Base-by-base conservation (phyloP, 129 eudicot genomes). In the Flaveria brownii region DNA sequence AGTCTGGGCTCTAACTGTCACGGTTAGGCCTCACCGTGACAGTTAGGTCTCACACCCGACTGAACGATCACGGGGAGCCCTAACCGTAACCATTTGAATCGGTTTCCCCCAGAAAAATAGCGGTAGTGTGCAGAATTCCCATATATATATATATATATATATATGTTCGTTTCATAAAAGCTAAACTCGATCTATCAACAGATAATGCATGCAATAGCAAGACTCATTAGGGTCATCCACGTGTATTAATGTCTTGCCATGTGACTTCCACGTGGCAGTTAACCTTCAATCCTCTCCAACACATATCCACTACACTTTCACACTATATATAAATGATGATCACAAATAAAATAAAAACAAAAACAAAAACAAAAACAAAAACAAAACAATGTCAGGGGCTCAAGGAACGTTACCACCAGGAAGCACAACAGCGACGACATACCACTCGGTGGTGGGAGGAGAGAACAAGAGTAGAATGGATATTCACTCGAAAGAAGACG, bases 321-420 rank as follows among this genome's bases (percentile, higher is more conserved):
- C 14, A 6, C 69, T 63, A 63, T 63, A 63, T 30, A 63, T 63
- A 63, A 28, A 63, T 63, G 22, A 20, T 20, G 0, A 20, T 28
- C 16, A 13, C 39, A 12, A 17, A 54, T 9, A 57, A 2, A 59
- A 14, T 1, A 7, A 1, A 55, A 39, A 2, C 45, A 43, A 23
- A 17, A 22, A 59, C 6, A 63, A 8, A 5, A 10, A 10, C 2
- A 2, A 16, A 18, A 63, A 15, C 12, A 28, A 4, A 5, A 63
- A 5, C 2, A 62, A 15, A 43, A 28, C 10, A 16, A 89, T 94
- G 99, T 94, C 96, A 23, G 97, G 99, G 30, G 97, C 97, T 26
- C 99, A 94, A 54, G 99, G 99, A 62, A 82, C 96, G 16, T 85
- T 76, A 78, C 94, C 99, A 54, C 88, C 88, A 80, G 97, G 81